These are phyloP conservation scores for Sclerotiophoma versabilis DNA, from an alignment of 2,329 filamentous ascomycete genomes.

Conservation along the genomic window DNA sequence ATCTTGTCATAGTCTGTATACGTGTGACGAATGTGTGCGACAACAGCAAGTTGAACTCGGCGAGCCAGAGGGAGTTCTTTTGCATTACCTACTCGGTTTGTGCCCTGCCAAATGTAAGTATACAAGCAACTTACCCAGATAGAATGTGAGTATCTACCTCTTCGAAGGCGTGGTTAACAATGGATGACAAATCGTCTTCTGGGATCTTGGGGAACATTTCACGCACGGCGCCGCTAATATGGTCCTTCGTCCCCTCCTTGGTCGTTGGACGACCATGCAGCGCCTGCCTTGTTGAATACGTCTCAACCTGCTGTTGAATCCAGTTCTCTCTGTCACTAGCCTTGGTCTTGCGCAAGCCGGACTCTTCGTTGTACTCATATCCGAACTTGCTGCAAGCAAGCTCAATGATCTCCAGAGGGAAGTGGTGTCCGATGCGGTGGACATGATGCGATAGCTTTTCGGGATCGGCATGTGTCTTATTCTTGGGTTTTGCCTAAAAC, in stretches of 20 bases:
- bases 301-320: constrained; percentile 47
- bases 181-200: constrained; percentile 62
- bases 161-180: constrained; percentile 67
- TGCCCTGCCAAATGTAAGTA: constrained; percentile 52
- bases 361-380: constrained; percentile 32
- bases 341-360: constrained; percentile 32
- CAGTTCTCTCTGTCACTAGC: constrained; percentile 32
- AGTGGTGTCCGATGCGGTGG: constrained; percentile 68
- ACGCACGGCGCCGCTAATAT: constrained; percentile 64
- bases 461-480: constrained; percentile 57
- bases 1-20: constrained; percentile 70
- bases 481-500: constrained; percentile 52
- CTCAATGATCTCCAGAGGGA: constrained; percentile 65
- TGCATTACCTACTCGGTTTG: constrained; percentile 65
- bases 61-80: constrained; percentile 61
- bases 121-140: neutral
- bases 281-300: constrained; percentile 37
- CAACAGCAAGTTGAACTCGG: constrained; percentile 66
- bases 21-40: constrained; percentile 67
- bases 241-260: constrained; percentile 58
- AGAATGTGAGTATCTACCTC: constrained; percentile 51
- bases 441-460: constrained; percentile 66
- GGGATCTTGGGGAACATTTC: constrained; percentile 71
- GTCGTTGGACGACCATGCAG: constrained; percentile 36
- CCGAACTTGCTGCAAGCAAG: constrained; percentile 62